Conservation (phyloP, 1,284 basidiomycete genomes). For the Ustilago shanxiensis region DNA sequence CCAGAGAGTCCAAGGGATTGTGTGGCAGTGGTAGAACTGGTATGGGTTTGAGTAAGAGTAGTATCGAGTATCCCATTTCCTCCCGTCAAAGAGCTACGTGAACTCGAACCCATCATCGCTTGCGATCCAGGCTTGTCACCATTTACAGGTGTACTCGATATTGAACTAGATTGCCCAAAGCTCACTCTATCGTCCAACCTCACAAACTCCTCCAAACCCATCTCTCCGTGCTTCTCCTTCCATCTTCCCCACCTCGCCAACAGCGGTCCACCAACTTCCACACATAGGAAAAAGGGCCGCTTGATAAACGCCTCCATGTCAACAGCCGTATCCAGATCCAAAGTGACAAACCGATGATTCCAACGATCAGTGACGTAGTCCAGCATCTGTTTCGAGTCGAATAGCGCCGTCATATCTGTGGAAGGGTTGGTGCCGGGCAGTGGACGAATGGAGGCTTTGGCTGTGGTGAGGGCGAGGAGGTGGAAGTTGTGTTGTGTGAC, state of each 20-base stretch:
- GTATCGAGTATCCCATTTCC: constrained; percentile 34
- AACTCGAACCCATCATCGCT: constrained; percentile 19
- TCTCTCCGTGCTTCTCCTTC: constrained; percentile 8
- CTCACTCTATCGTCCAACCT: constrained; percentile 52
- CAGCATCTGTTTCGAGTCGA: constrained; percentile 75
- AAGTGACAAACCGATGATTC: constrained; percentile 84
- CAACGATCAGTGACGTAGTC: constrained; percentile 85
- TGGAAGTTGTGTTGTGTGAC: constrained; percentile 73
- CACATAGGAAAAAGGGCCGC: constrained; percentile 89
- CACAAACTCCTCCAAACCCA: constrained; percentile 63
- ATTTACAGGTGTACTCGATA: background rate
- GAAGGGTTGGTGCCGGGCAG: background rate
- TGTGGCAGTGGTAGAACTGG: background rate
- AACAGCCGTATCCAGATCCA: constrained; percentile 75
- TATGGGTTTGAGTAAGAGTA: constrained; percentile 3
- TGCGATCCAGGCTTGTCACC: background rate
- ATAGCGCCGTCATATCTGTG: background rate
- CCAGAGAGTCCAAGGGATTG: constrained; percentile 8
- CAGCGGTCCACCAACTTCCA: constrained; percentile 88
- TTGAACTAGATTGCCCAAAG: constrained; percentile 7
- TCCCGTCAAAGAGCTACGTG: constrained; percentile 21
- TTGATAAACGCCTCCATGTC: constrained; percentile 82
- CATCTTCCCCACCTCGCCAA: constrained; percentile 69
- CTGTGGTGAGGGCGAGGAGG: constrained; percentile 4
- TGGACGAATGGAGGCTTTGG: constrained; percentile 12